phyloP scores from a whole-genome alignment of 805 yeast genomes.

The Candida awuae region DNA sequence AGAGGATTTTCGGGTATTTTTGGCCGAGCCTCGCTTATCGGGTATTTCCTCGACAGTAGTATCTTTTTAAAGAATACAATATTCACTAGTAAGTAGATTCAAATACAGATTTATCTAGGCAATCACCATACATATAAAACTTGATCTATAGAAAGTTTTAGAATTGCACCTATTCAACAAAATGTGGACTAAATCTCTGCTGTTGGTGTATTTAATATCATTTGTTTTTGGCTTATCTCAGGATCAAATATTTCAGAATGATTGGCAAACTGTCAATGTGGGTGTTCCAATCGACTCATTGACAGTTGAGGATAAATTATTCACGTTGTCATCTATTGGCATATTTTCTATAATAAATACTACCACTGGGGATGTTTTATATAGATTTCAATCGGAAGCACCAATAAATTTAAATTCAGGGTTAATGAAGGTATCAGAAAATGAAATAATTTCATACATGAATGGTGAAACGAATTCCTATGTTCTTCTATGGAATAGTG shows the following conservation, averaged over 20 bases:
- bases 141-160: too few relatives aligned
- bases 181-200: background rate
- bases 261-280: constrained; percentile 44
- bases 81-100: too few relatives aligned
- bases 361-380: constrained; percentile 22
- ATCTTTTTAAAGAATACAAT: too few relatives aligned
- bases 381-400: constrained; percentile 26
- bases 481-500: constrained; percentile 17
- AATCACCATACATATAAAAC: too few relatives aligned
- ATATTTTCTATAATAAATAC: constrained; percentile 23
- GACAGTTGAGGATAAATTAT: constrained; percentile 12
- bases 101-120: too few relatives aligned
- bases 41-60: too few relatives aligned
- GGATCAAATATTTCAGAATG: constrained; percentile 48
- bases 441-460: constrained; percentile 13
- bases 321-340: constrained; percentile 23
- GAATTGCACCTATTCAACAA: too few relatives aligned
- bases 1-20: too few relatives aligned
- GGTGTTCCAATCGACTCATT: constrained; percentile 30
- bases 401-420: constrained; percentile 9
- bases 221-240: constrained; percentile 14
- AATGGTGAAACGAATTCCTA: constrained; percentile 13
- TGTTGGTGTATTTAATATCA: background rate
- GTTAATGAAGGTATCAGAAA: constrained; percentile 11
- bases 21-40: too few relatives aligned